Percentiles rank a stretch among this genome's conserved stretches.
Conservation (phyloP, 805 yeast genomes). For the Metschnikowia koreensis region DNA sequence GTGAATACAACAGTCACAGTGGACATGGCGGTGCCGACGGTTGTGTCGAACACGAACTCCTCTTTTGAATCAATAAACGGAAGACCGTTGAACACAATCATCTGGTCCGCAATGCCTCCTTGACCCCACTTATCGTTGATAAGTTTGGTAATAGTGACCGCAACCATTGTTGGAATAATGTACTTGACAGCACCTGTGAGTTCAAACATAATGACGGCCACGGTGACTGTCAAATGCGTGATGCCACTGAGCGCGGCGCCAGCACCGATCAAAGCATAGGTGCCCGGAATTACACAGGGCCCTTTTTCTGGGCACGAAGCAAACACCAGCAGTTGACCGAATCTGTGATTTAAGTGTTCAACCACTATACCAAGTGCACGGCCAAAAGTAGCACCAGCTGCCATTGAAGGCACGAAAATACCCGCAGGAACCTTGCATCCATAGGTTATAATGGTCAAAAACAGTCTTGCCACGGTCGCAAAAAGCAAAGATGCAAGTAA, state of each 20-base stretch:
- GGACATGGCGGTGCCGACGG: conserved; percentile 64
- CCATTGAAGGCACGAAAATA: conserved; percentile 94
- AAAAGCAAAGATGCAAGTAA: conserved; percentile 54
- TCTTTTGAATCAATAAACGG: conserved; percentile 78
- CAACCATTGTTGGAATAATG: conserved; percentile 94
- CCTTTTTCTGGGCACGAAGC: conserved; percentile 32
- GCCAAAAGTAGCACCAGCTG: conserved; percentile 94
- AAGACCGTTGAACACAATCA: conserved; percentile 83
- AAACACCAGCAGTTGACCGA: conserved; percentile 36
- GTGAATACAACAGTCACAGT: conserved; percentile 38
- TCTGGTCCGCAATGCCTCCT: conserved; percentile 93
- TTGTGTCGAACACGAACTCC: conserved; percentile 50
- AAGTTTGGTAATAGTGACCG: conserved; percentile 81
- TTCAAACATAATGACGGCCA: conserved; percentile 94
- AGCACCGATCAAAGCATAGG: conserved; percentile 94
- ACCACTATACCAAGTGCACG: conserved; percentile 77
- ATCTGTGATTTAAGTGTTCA: conserved; percentile 38
- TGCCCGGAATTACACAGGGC: conserved; percentile 82
- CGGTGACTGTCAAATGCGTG: conserved; percentile 87
- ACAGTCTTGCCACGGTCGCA: conserved; percentile 72
- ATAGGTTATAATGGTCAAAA: conserved; percentile 77
- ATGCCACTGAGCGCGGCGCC: conserved; percentile 94
- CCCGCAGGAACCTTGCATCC: conserved; percentile 98
- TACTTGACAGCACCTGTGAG: conserved; percentile 91
- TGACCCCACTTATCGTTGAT: conserved; percentile 76